Percentiles rank a stretch among this genome's conserved stretches.
These are phyloP conservation scores for Trametes versicolor DNA, from an alignment of 1,284 basidiomycete species.

Conservation along the genomic window DNA sequence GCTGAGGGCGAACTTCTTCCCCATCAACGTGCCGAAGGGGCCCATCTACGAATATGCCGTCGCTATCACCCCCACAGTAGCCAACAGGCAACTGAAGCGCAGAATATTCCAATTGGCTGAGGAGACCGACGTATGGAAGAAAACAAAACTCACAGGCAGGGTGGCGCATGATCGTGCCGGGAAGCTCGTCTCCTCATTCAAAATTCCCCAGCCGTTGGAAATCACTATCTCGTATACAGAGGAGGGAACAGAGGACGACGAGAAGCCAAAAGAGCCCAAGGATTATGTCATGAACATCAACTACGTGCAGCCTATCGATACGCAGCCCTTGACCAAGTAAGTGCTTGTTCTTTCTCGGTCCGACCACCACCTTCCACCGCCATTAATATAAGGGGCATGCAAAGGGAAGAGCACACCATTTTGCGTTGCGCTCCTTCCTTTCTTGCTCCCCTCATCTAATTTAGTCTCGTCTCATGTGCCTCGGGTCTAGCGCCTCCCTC, in stretches of 20 bases:
- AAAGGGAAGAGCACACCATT: constrained; percentile 14
- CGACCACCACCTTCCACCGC: constrained; percentile 19
- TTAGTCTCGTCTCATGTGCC: constrained; percentile 7
- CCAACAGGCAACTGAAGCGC: constrained; percentile 65
- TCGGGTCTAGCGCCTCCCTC: constrained; percentile 25
- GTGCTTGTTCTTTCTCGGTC: constrained; percentile 23
- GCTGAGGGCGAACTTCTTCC: constrained; percentile 81
- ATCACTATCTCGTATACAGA: constrained; percentile 70
- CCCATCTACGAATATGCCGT: constrained; percentile 78
- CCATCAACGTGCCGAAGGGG: constrained; percentile 68
- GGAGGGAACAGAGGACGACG: constrained; percentile 65
- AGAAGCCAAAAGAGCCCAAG: constrained; percentile 48
- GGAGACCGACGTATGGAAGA: constrained; percentile 61
- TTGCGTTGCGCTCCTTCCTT: background rate
- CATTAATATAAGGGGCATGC: constrained; percentile 33
- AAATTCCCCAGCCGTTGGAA: constrained; percentile 65
- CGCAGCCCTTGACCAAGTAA: constrained; percentile 64
- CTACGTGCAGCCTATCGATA: constrained; percentile 67
- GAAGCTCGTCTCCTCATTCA: constrained; percentile 67
- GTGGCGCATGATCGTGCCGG: constrained; percentile 78
- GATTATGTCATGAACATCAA: constrained; percentile 71
- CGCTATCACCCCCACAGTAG: constrained; percentile 62
- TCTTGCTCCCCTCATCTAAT: background rate
- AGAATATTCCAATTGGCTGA: constrained; percentile 81
- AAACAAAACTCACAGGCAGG: constrained; percentile 57